A percentile compares a stretch with the other conserved stretches of the same genome.
phyloP scores from a whole-genome alignment of 768 basidiomycete species.

The Peribolospora kevripleyi region DNA sequence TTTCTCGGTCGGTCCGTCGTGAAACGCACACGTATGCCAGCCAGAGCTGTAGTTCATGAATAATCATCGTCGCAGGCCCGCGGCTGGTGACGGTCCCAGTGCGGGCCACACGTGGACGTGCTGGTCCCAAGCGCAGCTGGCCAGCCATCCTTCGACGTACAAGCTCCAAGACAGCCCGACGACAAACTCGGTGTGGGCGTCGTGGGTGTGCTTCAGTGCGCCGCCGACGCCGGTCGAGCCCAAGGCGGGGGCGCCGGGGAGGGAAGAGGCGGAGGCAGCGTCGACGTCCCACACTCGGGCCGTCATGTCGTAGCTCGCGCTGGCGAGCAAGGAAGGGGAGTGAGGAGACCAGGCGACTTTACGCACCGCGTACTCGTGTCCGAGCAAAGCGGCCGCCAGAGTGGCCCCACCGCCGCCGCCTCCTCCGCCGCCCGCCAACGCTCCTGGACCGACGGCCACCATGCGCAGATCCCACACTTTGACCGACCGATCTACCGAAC shows the following conservation, averaged over 20 bases:
- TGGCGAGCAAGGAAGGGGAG: constrained; percentile 18
- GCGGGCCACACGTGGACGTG: constrained; percentile 49
- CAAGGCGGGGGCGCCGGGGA: constrained; percentile 1
- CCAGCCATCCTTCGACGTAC: constrained; percentile 62
- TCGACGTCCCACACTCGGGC: constrained; percentile 47
- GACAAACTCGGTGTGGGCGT: constrained; percentile 83
- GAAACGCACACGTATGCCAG: no score
- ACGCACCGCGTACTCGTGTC: constrained; percentile 74
- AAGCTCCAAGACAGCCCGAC: constrained; percentile 80
- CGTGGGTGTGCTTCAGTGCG: constrained; percentile 42
- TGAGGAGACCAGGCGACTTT: constrained; percentile 50
- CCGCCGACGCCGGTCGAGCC: constrained; percentile 25
- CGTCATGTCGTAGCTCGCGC: constrained; percentile 81
- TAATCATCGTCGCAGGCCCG: no score
- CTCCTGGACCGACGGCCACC: constrained; percentile 33
- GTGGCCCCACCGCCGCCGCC: constrained; percentile 29
- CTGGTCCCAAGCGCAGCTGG: constrained; percentile 82
- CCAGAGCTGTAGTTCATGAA: no score
- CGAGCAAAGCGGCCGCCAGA: constrained; percentile 40
- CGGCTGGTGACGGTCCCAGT: background rate
- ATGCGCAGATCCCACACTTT: constrained; percentile 75
- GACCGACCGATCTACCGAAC: constrained; percentile 48
- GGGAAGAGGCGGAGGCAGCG: background rate
- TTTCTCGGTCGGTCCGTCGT: no score
- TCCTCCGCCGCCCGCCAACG: constrained; percentile 26